phyloP scores from a whole-genome alignment of 371 early-diverging fungal genomes.

The Haplosporangium sp. region DNA sequence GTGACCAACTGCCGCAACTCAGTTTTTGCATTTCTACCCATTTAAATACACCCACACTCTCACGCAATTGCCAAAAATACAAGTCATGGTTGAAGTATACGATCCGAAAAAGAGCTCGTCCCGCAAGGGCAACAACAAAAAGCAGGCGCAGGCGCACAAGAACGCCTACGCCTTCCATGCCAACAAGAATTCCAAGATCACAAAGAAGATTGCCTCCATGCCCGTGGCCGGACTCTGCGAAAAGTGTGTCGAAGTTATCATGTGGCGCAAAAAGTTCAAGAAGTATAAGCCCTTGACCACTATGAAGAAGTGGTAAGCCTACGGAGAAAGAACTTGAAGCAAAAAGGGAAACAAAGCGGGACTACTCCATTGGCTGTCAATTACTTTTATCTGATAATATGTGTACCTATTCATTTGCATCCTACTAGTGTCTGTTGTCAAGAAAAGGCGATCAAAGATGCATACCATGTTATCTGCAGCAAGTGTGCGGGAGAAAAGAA shows the following conservation, averaged over 20 bases:
- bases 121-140: conserved; percentile 73
- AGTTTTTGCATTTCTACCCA: not conserved
- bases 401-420: not conserved
- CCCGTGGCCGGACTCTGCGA: conserved; percentile 92
- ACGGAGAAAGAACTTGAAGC: too few relatives aligned
- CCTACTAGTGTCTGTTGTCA: conserved; percentile 72
- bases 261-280: conserved; percentile 93
- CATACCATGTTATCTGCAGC: conserved; percentile 95
- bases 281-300: conserved; percentile 97
- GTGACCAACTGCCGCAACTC: not conserved
- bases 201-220: conserved; percentile 78
- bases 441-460: conserved; percentile 89
- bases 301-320: conserved; percentile 85
- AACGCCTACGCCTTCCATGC: conserved; percentile 89
- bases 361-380: too few relatives aligned
- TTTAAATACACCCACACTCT: not conserved
- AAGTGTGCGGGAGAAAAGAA: conserved; percentile 82
- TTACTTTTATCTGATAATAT: too few relatives aligned
- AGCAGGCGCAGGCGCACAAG: conserved; percentile 88
- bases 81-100: conserved; percentile 13
- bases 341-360: too few relatives aligned
- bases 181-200: conserved; percentile 86
- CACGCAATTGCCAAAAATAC: not conserved
- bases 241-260: conserved; percentile 89
- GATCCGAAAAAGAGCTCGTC: conserved; percentile 59